Conservation (phyloP, 2,329 filamentous ascomycete genomes). For the Fusarium camptoceras region DNA sequence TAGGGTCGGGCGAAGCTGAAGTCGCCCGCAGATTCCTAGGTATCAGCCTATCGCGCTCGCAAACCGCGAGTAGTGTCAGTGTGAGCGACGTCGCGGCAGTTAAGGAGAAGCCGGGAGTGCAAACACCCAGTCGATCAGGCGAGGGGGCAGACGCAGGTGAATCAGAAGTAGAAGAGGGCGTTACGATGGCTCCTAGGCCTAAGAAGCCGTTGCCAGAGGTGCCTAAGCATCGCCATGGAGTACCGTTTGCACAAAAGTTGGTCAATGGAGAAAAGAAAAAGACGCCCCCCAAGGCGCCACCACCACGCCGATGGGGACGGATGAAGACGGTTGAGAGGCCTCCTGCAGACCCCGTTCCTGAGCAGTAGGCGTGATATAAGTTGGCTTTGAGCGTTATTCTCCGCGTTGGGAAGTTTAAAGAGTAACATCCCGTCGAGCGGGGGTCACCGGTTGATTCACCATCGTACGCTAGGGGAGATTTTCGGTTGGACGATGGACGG, state of each 20-base stretch:
- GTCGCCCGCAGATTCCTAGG: slow-evolving; percentile 73
- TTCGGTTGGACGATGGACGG: slow-evolving; percentile 33
- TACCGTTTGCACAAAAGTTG: slow-evolving; percentile 54
- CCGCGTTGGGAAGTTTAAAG: slow-evolving; percentile 7
- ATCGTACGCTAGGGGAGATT: slow-evolving; percentile 12
- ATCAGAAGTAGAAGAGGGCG: slow-evolving; percentile 36
- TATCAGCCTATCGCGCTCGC: slow-evolving; percentile 74
- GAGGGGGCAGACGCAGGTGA: slow-evolving; percentile 43
- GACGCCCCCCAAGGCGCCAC: slow-evolving; percentile 59
- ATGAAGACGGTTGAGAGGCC: slow-evolving; percentile 52
- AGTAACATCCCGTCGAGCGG: slow-evolving; percentile 12
- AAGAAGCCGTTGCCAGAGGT: slow-evolving; percentile 66
- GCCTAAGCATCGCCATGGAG: slow-evolving; percentile 67
- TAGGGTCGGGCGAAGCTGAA: slow-evolving; percentile 54
- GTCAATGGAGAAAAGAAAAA: slow-evolving; percentile 53
- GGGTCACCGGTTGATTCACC: slow-evolving; percentile 11
- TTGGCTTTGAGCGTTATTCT: background rate
- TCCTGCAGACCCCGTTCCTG: slow-evolving; percentile 45
- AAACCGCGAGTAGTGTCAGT: slow-evolving; percentile 79
- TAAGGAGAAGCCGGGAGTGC: slow-evolving; percentile 83
- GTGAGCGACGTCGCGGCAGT: slow-evolving; percentile 83
- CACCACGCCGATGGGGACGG: slow-evolving; percentile 59
- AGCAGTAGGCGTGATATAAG: slow-evolving; percentile 23
- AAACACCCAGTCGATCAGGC: slow-evolving; percentile 76
- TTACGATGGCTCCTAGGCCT: slow-evolving; percentile 47